A percentile compares a stretch with the other conserved stretches of the same genome.
Evolutionary conservation across 2,329 filamentous ascomycete species (phyloP).

Genomic region (Sclerotinia subarctica): DNA sequence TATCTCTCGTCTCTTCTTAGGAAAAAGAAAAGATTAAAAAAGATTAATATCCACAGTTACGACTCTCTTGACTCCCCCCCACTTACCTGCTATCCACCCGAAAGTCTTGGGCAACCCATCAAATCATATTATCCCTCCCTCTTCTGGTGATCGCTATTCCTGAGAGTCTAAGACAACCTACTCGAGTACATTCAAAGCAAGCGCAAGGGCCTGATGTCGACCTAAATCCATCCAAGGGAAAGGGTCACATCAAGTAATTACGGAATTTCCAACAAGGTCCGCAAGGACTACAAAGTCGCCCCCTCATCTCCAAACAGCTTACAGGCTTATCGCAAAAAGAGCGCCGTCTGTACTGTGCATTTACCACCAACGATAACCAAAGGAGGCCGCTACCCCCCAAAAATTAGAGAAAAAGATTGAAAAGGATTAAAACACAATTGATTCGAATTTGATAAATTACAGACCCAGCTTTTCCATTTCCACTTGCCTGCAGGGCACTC

Average conservation of each 20-base stretch:
- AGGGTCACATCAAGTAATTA: constrained; percentile 2
- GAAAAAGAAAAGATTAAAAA: background rate
- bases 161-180: background rate
- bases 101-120: constrained; percentile 9
- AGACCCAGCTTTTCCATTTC: background rate
- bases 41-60: constrained; percentile 6
- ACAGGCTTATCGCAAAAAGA: constrained; percentile 18
- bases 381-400: background rate
- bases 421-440: no score
- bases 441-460: background rate
- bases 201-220: constrained; percentile 18
- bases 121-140: constrained; percentile 5
- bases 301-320: background rate
- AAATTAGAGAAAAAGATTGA: background rate
- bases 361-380: constrained; percentile 14
- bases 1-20: background rate
- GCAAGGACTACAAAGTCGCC: constrained; percentile 18
- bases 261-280: background rate
- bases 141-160: constrained; percentile 15
- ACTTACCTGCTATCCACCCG: constrained; percentile 9
- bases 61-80: constrained; percentile 12
- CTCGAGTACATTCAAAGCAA: background rate
- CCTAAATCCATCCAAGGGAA: constrained; percentile 11
- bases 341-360: constrained; percentile 7
- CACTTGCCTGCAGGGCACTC: constrained; percentile 7